Conservation (phyloP, 1,284 basidiomycete genomes). For the Stygiomarasmius scandens region DNA sequence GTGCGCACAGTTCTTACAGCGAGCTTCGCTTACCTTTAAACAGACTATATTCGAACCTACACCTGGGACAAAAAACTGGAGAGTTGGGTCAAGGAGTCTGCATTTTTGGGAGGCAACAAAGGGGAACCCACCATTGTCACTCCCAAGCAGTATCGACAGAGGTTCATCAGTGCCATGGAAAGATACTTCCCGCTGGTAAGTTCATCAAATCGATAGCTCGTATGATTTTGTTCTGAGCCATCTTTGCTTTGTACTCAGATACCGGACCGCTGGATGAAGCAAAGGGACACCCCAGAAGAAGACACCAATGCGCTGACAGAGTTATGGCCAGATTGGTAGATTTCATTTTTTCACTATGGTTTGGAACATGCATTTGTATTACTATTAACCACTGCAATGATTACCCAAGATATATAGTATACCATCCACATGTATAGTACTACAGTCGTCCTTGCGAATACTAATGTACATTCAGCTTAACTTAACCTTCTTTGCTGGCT, state of each 20-base stretch:
- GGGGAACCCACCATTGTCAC: constrained; percentile 94
- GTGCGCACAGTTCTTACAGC: constrained; percentile 31
- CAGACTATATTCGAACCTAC: constrained; percentile 92
- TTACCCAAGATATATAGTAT: not conserved
- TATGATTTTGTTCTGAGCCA: no score
- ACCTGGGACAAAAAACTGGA: constrained; percentile 99
- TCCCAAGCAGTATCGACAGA: constrained; percentile 81
- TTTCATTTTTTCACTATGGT: not conserved
- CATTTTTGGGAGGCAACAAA: constrained; percentile 81
- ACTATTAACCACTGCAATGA: not conserved
- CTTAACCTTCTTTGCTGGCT: constrained; percentile 70
- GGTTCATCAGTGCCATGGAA: constrained; percentile 92
- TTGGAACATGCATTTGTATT: not conserved
- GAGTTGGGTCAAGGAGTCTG: constrained; percentile 95
- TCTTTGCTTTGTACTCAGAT: constrained; percentile 58
- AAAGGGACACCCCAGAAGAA: constrained; percentile 73
- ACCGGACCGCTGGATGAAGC: constrained; percentile 88
- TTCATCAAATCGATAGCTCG: constrained; percentile 7
- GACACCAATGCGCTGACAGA: constrained; percentile 48
- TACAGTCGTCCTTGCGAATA: not conserved
- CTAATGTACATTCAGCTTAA: constrained; percentile 37
- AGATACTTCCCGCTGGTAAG: constrained; percentile 84
- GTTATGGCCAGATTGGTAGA: constrained; percentile 21
- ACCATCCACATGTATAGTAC: constrained; percentile 5
- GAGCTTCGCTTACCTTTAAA: not conserved